Conservation (phyloP, 345 rosid species). For the Arabis hirsuta region DNA sequence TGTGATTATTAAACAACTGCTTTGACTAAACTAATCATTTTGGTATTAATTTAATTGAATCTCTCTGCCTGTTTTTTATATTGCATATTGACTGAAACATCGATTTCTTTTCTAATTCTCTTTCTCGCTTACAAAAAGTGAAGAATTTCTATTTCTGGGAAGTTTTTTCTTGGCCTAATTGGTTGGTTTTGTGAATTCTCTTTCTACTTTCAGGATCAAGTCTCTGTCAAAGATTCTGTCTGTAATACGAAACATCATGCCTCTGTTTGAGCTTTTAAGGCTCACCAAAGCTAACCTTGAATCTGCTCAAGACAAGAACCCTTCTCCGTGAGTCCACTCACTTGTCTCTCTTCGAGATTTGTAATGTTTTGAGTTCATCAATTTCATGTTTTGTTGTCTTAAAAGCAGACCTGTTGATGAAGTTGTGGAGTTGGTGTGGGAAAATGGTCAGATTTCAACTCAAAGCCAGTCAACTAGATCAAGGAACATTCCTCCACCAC, state of each 20-base stretch:
- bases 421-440: conserved; percentile 72
- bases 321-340: conserved; percentile 59
- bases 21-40: conserved; percentile 35
- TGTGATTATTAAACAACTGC: conserved; percentile 40
- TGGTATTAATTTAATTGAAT: neutral
- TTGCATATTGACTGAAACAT: conserved; percentile 32
- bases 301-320: conserved; percentile 52
- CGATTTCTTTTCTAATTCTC: conserved; percentile 10
- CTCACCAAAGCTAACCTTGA: conserved; percentile 49
- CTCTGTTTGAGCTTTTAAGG: conserved; percentile 79
- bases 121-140: neutral
- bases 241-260: conserved; percentile 53
- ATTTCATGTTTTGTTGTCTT: conserved; percentile 2
- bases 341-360: conserved; percentile 18
- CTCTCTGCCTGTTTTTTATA: conserved; percentile 23
- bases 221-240: neutral
- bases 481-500: conserved; percentile 45
- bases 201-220: conserved; percentile 33
- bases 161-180: conserved; percentile 25
- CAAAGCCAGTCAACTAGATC: conserved; percentile 65
- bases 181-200: conserved; percentile 41
- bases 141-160: conserved; percentile 24
- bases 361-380: conserved; percentile 12
- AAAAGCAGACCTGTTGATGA: conserved; percentile 68
- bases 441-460: conserved; percentile 70